These are phyloP conservation scores for Tulasnella calospora DNA, from an alignment of 768 basidiomycete species.

Conservation along the genomic window DNA sequence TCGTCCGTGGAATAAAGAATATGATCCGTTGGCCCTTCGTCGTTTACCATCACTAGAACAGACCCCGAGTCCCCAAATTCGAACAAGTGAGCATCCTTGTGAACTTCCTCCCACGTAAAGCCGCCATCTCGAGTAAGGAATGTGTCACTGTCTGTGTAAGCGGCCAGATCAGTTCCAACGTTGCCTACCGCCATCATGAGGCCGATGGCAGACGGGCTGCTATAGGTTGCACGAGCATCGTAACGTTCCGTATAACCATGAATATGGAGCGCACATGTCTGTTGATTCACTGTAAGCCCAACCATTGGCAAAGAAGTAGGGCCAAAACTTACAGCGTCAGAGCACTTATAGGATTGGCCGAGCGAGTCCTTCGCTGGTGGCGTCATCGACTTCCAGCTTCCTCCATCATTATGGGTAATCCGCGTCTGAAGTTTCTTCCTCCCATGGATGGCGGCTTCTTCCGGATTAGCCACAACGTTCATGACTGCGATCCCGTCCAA, in stretches of 20 bases:
- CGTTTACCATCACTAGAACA: slow-evolving; percentile 87
- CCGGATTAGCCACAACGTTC: slow-evolving; percentile 81
- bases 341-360: slow-evolving; percentile 66
- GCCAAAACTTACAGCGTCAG: slow-evolving; percentile 49
- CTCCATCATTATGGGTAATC: slow-evolving; percentile 97
- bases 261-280: slow-evolving; percentile 84
- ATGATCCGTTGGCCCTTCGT: slow-evolving; percentile 87
- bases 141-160: slow-evolving; percentile 85
- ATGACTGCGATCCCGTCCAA: slow-evolving; percentile 92
- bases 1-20: slow-evolving; percentile 88
- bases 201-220: slow-evolving; percentile 85
- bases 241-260: slow-evolving; percentile 93
- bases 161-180: slow-evolving; percentile 75
- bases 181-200: slow-evolving; percentile 95
- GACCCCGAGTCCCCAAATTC: slow-evolving; percentile 98
- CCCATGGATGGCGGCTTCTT: slow-evolving; percentile 64
- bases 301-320: neutral
- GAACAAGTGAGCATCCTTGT: slow-evolving; percentile 97
- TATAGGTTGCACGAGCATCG: slow-evolving; percentile 89
- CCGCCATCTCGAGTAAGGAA: slow-evolving; percentile 96
- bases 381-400: slow-evolving; percentile 76
- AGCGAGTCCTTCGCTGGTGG: slow-evolving; percentile 75
- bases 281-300: slow-evolving; percentile 14
- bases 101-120: slow-evolving; percentile 97
- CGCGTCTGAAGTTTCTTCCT: slow-evolving; percentile 72